Percentiles rank a stretch among this genome's conserved stretches.
These are phyloP conservation scores for Zizania latifolia DNA, from an alignment of 176 grass and related monocot species.

Conservation along the genomic window DNA sequence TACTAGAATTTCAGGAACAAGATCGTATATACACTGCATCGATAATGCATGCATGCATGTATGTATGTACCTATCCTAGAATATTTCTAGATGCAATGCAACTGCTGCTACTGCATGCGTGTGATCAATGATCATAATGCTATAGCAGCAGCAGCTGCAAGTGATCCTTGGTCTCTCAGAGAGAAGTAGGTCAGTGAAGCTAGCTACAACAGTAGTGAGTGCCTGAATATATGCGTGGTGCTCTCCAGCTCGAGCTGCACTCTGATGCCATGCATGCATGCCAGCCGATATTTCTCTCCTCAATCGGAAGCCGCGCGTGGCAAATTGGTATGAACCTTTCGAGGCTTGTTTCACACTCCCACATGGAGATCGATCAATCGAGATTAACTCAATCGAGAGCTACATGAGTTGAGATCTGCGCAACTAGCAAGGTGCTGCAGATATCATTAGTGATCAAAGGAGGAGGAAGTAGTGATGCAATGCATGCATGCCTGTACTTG, in stretches of 20 bases:
- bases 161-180: too few relatives aligned
- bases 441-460: too few relatives aligned
- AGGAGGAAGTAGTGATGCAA: too few relatives aligned
- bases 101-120: neutral
- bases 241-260: slow-evolving; percentile 24
- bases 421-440: too few relatives aligned
- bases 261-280: neutral
- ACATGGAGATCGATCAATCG: neutral
- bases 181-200: neutral
- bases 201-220: neutral
- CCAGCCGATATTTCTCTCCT: neutral
- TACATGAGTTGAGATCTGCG: too few relatives aligned
- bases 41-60: neutral
- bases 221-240: neutral
- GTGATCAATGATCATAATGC: neutral
- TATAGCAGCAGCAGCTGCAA: neutral
- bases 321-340: neutral
- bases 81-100: neutral
- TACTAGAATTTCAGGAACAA: neutral
- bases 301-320: neutral
- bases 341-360: neutral
- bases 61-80: neutral
- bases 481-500: too few relatives aligned
- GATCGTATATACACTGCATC: neutral
- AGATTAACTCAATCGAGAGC: too few relatives aligned